Conservation (phyloP, 78 protist species). For the Dictyostelium citrinum region DNA sequence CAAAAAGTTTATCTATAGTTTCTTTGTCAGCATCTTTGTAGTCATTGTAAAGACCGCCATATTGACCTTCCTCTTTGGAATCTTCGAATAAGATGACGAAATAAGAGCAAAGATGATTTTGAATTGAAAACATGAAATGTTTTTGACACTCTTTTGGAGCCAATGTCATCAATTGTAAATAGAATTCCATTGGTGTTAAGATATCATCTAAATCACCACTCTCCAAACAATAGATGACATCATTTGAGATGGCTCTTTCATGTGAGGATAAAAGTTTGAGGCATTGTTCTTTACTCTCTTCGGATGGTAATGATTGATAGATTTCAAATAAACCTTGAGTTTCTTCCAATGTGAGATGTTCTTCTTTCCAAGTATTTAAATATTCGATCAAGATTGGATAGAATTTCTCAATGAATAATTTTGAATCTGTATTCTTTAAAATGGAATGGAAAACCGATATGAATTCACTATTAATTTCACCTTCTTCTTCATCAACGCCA, state of each 20-base stretch:
- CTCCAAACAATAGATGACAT: background rate
- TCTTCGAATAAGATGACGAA: background rate
- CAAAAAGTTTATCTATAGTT: background rate
- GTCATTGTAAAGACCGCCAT: background rate
- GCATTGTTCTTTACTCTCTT: background rate
- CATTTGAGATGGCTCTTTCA: background rate
- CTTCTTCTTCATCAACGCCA: background rate
- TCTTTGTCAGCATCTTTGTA: background rate
- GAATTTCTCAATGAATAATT: background rate
- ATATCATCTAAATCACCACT: background rate
- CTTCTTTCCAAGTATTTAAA: background rate
- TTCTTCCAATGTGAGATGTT: background rate
- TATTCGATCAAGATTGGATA: background rate
- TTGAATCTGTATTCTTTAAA: background rate
- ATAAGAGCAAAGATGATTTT: background rate
- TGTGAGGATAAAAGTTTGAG: background rate
- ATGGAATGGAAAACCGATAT: background rate
- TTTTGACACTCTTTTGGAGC: background rate
- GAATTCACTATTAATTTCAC: background rate
- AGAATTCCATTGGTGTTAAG: background rate
- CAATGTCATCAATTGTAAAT: background rate
- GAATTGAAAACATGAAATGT: background rate
- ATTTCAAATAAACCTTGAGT: background rate
- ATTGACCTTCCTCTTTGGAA: background rate
- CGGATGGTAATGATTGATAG: background rate